phyloP scores from a whole-genome alignment of 371 early-diverging fungal genomes.

The Umbelopsis sp. region DNA sequence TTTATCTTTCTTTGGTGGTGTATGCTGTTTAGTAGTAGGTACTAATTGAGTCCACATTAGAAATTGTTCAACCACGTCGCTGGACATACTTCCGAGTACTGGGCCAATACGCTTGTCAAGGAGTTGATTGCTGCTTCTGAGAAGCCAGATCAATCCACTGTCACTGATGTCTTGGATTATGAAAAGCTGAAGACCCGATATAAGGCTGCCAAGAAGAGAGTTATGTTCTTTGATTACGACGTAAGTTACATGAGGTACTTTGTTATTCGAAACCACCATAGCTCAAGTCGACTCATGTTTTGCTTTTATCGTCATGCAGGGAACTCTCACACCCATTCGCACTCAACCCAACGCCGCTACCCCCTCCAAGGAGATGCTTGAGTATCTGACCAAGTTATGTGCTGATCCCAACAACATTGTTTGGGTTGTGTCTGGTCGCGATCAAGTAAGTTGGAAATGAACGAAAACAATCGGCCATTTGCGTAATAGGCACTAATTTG shows the following conservation, averaged over 20 bases:
- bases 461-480: background rate
- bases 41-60: constrained; percentile 28
- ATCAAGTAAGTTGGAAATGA: constrained; percentile 53
- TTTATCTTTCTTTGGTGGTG: background rate
- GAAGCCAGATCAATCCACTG: constrained; percentile 57
- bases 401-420: constrained; percentile 83
- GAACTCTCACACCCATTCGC: constrained; percentile 80
- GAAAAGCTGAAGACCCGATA: constrained; percentile 52
- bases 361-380: constrained; percentile 69
- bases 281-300: background rate
- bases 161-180: constrained; percentile 71
- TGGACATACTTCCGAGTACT: constrained; percentile 88
- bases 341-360: constrained; percentile 69
- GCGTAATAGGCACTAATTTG: background rate
- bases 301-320: constrained; percentile 43
- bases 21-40: background rate
- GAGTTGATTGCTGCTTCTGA: constrained; percentile 51
- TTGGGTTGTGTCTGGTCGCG: constrained; percentile 94
- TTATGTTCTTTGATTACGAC: constrained; percentile 91
- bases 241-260: constrained; percentile 32
- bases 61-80: constrained; percentile 88
- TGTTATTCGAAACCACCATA: too few species aligned
- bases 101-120: constrained; percentile 87
- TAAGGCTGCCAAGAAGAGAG: constrained; percentile 59
- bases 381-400: constrained; percentile 65